A percentile compares a stretch with the other conserved stretches of the same genome.
phyloP scores from a whole-genome alignment of 1,139 yeast species.

The Saccharomyces hybrid region DNA sequence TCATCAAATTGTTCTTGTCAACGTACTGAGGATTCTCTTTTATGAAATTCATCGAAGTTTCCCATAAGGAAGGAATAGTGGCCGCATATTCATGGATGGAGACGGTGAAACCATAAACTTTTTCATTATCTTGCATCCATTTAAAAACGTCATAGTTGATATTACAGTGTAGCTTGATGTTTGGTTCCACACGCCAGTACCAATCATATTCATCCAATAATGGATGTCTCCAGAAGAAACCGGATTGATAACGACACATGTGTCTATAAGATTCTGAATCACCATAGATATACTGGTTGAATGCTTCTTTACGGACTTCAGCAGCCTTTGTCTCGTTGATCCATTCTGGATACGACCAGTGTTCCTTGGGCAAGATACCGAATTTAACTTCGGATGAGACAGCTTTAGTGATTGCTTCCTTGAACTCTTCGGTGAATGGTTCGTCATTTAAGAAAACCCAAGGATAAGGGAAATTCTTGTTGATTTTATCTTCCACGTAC shows the following conservation, averaged over 20 bases:
- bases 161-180: constrained; percentile 67
- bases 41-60: constrained; percentile 60
- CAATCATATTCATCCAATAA: constrained; percentile 65
- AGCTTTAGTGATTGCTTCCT: constrained; percentile 33
- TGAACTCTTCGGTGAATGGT: constrained; percentile 55
- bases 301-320: constrained; percentile 43
- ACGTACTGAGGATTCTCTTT: constrained; percentile 56
- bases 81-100: constrained; percentile 74
- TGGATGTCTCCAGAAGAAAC: constrained; percentile 79
- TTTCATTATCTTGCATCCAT: constrained; percentile 69
- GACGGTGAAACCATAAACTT: constrained; percentile 72
- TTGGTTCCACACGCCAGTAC: constrained; percentile 96
- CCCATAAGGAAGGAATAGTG: constrained; percentile 78
- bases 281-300: constrained; percentile 43
- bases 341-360: constrained; percentile 52
- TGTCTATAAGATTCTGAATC: constrained; percentile 61
- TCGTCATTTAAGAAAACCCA: constrained; percentile 72
- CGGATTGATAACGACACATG: constrained; percentile 91
- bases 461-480: constrained; percentile 63
- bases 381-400: constrained; percentile 49
- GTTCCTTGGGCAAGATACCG: constrained; percentile 46
- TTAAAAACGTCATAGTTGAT: constrained; percentile 74
- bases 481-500: constrained; percentile 57
- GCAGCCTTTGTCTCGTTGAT: constrained; percentile 56
- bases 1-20: constrained; percentile 58